phyloP scores from a whole-genome alignment of 1,284 basidiomycete species.

The Apiotrichum siamense region DNA sequence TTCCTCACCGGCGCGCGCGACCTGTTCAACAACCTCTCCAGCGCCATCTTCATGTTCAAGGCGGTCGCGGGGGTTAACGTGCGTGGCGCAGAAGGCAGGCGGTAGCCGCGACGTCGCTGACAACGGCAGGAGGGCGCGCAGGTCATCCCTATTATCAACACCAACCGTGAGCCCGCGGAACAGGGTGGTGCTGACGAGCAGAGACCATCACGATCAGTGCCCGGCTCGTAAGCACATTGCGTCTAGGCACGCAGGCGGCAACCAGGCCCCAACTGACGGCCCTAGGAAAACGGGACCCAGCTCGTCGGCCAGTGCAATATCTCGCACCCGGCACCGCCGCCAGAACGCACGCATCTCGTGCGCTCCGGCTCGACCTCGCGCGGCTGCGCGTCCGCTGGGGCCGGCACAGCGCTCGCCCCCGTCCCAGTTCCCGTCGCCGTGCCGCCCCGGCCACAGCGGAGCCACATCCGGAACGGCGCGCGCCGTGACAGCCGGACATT shows the following conservation, averaged over 20 bases:
- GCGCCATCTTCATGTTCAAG: conserved; percentile 91
- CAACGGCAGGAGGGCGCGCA: conserved; percentile 25
- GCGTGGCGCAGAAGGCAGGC: conserved; percentile 6
- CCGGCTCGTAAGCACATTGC: conserved; percentile 63
- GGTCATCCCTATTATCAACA: conserved; percentile 82
- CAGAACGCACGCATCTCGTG: neutral
- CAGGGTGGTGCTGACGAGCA: conserved; percentile 5
- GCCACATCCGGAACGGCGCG: conserved; percentile 6
- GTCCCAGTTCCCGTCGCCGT: neutral
- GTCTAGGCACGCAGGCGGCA: neutral
- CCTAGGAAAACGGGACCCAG: conserved; percentile 65
- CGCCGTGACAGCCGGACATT: conserved; percentile 44
- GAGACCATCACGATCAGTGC: conserved; percentile 92
- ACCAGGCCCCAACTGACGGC: neutral
- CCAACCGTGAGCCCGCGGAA: conserved; percentile 58
- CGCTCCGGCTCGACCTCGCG: neutral
- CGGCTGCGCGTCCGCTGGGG: too few species aligned
- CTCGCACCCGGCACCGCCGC: conserved; percentile 63
- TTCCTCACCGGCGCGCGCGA: conserved; percentile 77
- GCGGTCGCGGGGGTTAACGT: conserved; percentile 67
- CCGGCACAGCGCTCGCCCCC: neutral
- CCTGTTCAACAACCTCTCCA: conserved; percentile 83
- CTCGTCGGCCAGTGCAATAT: conserved; percentile 96
- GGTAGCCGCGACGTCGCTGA: neutral
- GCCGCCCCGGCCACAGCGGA: neutral